Evolutionary conservation across 1,284 basidiomycete genomes (phyloP), one percentile per base, ranked within the genome.

Genomic region (Rhizopogon hawkerae): DNA sequence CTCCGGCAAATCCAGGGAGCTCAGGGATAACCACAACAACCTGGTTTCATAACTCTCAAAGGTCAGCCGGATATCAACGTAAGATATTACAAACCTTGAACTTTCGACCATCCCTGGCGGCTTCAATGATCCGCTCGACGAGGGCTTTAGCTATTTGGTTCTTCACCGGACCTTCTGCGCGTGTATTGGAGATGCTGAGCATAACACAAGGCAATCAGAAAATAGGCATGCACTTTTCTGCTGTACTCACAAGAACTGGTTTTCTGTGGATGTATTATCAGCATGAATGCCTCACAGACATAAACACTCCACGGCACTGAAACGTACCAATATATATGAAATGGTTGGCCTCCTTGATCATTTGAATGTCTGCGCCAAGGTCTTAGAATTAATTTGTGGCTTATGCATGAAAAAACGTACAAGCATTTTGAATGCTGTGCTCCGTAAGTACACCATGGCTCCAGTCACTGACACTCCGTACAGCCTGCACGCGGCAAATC

Each of bases 401-500:
- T 26, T 49, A 23, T 31, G 44, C 43, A 18, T 49, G 21, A 46
- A 5, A 48, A 33, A 16, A 78, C 86, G 65, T 62, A 91, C 87
- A 91, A 48, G 88, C 88, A 57, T 85, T 82, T 68, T 93, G 91
- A 50, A 94, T 88, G 64, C 85, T 89, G 56, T 81, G 77, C 65
- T 94, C 91, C 1, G 80, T 84, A 56, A 93, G 72, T 18, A 92
- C 86, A 14, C 92, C 92, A 61, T 92, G 89, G 61, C 85, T 89
- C 92, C 92, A 96, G 67, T 96, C 92, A 2, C 76, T 82, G 13
- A 92, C 85, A 54, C 88, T 91, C 47, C 92, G 78, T 29, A 90
- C 73, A 14, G 78, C 88, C 67, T 93, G 90, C 13, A 92, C 84
- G 23, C 71, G 72, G 58, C 83, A 84, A 7, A 70, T 73, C 1